Evolutionary conservation across 164 flowering plant genomes (phyloP).

Genomic region (Stephania japonica): DNA sequence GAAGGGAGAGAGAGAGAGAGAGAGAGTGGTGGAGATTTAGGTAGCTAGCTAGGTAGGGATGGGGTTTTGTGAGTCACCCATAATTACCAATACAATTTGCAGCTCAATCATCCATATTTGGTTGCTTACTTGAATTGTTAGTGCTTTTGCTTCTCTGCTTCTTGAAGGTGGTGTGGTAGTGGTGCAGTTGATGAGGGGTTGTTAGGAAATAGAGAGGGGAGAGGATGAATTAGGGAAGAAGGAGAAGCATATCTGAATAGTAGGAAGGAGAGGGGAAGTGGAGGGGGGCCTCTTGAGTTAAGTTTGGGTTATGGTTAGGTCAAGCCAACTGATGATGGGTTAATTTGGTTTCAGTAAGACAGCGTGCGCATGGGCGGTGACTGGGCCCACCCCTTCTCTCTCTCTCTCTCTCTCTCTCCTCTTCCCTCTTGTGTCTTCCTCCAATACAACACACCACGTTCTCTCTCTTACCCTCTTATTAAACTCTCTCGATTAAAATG

Average conservation of each 20-base stretch:
- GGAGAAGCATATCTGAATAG: constrained; percentile 5
- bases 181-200: constrained; percentile 25
- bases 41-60: not conserved
- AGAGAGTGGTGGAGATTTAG: not conserved
- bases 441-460: constrained; percentile 35
- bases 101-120: constrained; percentile 29
- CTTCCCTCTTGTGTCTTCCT: constrained; percentile 6
- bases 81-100: constrained; percentile 30
- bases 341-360: constrained; percentile 42
- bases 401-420: constrained; percentile 22
- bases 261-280: constrained; percentile 11
- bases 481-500: not conserved
- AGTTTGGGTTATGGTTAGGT: constrained; percentile 57
- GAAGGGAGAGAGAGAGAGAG: constrained; percentile 6
- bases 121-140: constrained; percentile 9
- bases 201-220: constrained; percentile 20
- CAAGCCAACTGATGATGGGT: constrained; percentile 23
- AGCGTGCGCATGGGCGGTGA: constrained; percentile 79
- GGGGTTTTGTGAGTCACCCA: constrained; percentile 15
- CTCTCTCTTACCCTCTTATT: constrained; percentile 8
- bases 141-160: not conserved
- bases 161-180: not conserved
- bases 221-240: not conserved
- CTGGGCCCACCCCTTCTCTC: constrained; percentile 38
- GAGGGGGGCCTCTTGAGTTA: constrained; percentile 7